These are phyloP conservation scores for Tricholoma furcatifolium DNA, from an alignment of 768 basidiomycete species.

Conservation along the genomic window DNA sequence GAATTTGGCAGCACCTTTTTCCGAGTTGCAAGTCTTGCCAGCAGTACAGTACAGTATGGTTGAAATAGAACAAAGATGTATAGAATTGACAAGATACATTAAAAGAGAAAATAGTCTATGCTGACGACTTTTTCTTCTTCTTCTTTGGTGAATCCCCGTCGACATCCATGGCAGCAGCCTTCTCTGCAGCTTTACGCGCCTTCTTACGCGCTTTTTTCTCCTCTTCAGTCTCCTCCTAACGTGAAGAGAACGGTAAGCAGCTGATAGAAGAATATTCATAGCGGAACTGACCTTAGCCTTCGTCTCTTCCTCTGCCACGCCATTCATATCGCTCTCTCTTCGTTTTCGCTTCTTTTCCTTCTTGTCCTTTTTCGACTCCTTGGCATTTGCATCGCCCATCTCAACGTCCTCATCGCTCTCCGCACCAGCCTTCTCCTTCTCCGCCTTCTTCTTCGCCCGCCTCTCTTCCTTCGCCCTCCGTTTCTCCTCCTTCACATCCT, in stretches of 20 bases:
- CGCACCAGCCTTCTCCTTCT: constrained; percentile 38
- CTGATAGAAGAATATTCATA: constrained; percentile 4
- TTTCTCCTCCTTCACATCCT: constrained; percentile 89
- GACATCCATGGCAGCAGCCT: constrained; percentile 49
- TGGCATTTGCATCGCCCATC: constrained; percentile 42
- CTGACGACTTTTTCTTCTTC: constrained; percentile 59
- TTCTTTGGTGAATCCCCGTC: constrained; percentile 50
- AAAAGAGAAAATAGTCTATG: constrained; percentile 21
- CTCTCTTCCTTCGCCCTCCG: constrained; percentile 76
- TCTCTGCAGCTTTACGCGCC: constrained; percentile 70
- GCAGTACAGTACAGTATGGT: neutral
- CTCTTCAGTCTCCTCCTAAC: constrained; percentile 72
- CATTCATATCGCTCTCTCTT: constrained; percentile 55
- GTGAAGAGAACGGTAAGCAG: constrained; percentile 9
- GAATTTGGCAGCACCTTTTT: too few species aligned
- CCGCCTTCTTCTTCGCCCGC: constrained; percentile 66
- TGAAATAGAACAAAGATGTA: neutral
- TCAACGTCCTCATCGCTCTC: constrained; percentile 26
- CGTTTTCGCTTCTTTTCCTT: constrained; percentile 50
- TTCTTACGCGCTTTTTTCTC: constrained; percentile 81
- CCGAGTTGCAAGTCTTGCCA: too few species aligned
- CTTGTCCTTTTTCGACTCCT: constrained; percentile 34
- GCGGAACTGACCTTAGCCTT: constrained; percentile 37
- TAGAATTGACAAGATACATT: constrained; percentile 13
- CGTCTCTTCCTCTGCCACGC: constrained; percentile 37